A percentile compares a stretch with the other conserved stretches of the same genome.
Evolutionary conservation across 1,284 basidiomycete species (phyloP).

Genomic region (Austroboletus sp.): DNA sequence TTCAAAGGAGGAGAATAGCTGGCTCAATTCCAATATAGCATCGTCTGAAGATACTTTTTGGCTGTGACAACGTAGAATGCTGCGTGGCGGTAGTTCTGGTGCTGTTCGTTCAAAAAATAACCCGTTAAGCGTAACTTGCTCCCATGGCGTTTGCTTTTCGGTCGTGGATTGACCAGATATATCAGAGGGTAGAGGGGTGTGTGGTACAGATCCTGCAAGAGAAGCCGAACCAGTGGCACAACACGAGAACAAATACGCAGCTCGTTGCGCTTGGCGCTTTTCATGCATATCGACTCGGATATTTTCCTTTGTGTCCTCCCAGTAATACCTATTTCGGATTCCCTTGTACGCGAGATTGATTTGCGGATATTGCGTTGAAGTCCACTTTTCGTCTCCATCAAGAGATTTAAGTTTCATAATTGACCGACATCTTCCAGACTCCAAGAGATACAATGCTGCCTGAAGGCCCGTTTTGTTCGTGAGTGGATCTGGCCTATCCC

Average conservation of each 20-base stretch:
- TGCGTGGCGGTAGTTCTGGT: not conserved
- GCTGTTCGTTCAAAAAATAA: constrained; percentile 1
- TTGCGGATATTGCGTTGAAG: not conserved
- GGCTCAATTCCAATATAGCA: too few species aligned
- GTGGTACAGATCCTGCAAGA: not conserved
- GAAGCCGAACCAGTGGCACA: not conserved
- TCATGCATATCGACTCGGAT: too few species aligned
- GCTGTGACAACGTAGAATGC: not conserved
- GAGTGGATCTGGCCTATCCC: not conserved
- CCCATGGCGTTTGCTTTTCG: too few species aligned
- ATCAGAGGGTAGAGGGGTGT: not conserved
- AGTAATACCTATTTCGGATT: not conserved
- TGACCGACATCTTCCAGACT: not conserved
- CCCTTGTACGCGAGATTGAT: not conserved
- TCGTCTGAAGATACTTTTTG: not conserved
- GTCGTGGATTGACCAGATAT: not conserved
- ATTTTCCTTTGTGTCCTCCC: not conserved
- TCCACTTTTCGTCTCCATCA: not conserved
- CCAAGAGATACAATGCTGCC: not conserved
- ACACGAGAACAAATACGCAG: too few species aligned
- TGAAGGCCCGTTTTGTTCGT: not conserved
- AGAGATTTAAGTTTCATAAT: constrained; percentile 30
- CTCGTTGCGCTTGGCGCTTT: not conserved
- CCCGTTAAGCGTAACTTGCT: not conserved
- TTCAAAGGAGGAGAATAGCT: not conserved